A percentile compares a stretch with the other conserved stretches of the same genome.
Conservation (phyloP, 2,329 filamentous ascomycete species). For the Fusarium sacchari region DNA sequence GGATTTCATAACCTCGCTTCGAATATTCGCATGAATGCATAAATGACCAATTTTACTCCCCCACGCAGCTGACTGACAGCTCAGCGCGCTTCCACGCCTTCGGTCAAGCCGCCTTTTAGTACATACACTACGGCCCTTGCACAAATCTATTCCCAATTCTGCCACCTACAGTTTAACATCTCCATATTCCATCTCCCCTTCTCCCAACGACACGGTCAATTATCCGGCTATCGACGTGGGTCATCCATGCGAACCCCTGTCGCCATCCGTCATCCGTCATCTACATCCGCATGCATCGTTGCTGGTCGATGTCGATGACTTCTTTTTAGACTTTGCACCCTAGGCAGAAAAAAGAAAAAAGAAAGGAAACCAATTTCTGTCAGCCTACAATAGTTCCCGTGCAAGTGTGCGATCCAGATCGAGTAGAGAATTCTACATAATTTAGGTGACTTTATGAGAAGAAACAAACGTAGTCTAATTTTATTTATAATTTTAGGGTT, state of each 20-base stretch:
- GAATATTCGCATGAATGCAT: constrained; percentile 44
- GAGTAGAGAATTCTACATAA: neutral
- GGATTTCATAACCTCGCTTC: constrained; percentile 29
- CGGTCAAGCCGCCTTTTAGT: constrained; percentile 42
- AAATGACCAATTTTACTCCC: constrained; percentile 45
- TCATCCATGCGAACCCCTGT: constrained; percentile 32
- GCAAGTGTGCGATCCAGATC: neutral
- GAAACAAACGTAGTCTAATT: neutral
- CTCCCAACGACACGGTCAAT: constrained; percentile 31
- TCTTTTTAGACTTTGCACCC: constrained; percentile 8
- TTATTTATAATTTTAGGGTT: neutral
- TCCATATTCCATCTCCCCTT: constrained; percentile 7
- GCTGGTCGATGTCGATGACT: neutral
- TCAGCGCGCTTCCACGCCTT: constrained; percentile 45
- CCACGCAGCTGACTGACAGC: constrained; percentile 38
- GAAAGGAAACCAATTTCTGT: neutral
- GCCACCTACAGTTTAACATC: neutral
- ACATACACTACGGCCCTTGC: constrained; percentile 21
- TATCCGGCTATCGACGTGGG: constrained; percentile 24
- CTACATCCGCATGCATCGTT: neutral
- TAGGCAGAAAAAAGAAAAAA: neutral
- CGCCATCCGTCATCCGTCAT: constrained; percentile 11
- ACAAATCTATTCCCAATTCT: constrained; percentile 26
- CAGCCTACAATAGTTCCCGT: neutral
- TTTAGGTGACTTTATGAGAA: neutral